A percentile compares a stretch with the other conserved stretches of the same genome.
Evolutionary conservation across 176 grass and related monocot genomes (phyloP).

Genomic region (Alopecurus myosuroides): DNA sequence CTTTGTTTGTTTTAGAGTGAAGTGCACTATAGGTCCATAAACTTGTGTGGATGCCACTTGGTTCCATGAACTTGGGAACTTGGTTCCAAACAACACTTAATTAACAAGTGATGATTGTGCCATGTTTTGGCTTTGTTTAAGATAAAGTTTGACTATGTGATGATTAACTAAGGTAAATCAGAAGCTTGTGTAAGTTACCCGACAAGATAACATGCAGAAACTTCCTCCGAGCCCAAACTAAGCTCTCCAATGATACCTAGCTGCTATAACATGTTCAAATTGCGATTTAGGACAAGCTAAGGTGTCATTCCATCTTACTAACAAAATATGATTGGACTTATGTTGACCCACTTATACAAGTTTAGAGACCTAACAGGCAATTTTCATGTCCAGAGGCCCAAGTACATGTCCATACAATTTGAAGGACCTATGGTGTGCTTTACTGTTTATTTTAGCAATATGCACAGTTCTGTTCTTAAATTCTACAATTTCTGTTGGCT

Average conservation of each 20-base stretch:
- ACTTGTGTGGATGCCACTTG: background rate
- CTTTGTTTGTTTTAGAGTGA: slow-evolving; percentile 3
- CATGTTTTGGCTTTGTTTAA: background rate
- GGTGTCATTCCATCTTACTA: background rate
- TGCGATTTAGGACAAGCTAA: background rate
- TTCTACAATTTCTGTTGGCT: slow-evolving; percentile 16
- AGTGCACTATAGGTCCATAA: background rate
- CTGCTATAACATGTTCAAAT: background rate
- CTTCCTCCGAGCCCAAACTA: background rate
- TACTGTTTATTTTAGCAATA: slow-evolving; percentile 6
- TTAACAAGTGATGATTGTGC: background rate
- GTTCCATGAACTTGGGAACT: background rate
- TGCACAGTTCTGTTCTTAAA: slow-evolving; percentile 11
- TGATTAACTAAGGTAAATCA: background rate
- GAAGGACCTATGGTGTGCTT: background rate
- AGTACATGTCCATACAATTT: background rate
- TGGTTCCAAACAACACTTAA: background rate
- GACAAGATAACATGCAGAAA: background rate
- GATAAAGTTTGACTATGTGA: background rate
- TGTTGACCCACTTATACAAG: background rate
- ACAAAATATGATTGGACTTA: slow-evolving; percentile 7
- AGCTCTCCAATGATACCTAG: background rate
- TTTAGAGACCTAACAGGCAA: background rate
- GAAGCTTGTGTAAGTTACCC: background rate
- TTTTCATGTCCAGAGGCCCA: background rate